Evolutionary conservation across 2,329 filamentous ascomycete genomes (phyloP).

Genomic region (Zasmidium angulare): DNA sequence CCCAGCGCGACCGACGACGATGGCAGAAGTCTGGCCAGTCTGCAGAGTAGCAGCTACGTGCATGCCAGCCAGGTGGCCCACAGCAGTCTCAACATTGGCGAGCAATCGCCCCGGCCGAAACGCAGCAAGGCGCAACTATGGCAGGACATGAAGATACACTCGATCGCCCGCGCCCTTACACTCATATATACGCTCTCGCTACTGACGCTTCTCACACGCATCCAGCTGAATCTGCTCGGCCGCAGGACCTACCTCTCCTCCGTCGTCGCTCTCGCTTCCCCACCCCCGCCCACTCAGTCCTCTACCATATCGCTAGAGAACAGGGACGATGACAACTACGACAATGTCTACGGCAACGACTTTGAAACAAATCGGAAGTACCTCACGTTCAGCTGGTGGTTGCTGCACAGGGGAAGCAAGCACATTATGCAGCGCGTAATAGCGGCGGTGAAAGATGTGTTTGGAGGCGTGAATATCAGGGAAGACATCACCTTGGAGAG

Average conservation of each 20-base stretch:
- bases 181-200: constrained; percentile 88
- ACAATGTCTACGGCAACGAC: constrained; percentile 84
- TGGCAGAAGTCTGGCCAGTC: constrained; percentile 71
- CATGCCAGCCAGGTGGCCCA: constrained; percentile 75
- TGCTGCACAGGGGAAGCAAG: constrained; percentile 86
- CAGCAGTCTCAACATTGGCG: constrained; percentile 22
- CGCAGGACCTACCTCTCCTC: constrained; percentile 94
- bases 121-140: constrained; percentile 92
- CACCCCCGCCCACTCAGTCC: constrained; percentile 58
- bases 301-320: constrained; percentile 87
- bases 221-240: constrained; percentile 95
- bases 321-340: constrained; percentile 81
- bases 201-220: constrained; percentile 85
- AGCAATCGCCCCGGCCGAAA: constrained; percentile 51
- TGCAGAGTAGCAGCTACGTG: constrained; percentile 75
- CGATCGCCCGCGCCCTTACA: constrained; percentile 86
- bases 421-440: constrained; percentile 79
- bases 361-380: constrained; percentile 96
- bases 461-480: constrained; percentile 82
- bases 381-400: constrained; percentile 96
- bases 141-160: constrained; percentile 96
- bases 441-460: constrained; percentile 82
- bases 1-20: constrained; percentile 81
- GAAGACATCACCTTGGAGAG: constrained; percentile 81
- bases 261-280: constrained; percentile 85